Evolutionary conservation across 768 basidiomycete genomes (phyloP).

Genomic region (Hygrophoropsis aurantiaca): DNA sequence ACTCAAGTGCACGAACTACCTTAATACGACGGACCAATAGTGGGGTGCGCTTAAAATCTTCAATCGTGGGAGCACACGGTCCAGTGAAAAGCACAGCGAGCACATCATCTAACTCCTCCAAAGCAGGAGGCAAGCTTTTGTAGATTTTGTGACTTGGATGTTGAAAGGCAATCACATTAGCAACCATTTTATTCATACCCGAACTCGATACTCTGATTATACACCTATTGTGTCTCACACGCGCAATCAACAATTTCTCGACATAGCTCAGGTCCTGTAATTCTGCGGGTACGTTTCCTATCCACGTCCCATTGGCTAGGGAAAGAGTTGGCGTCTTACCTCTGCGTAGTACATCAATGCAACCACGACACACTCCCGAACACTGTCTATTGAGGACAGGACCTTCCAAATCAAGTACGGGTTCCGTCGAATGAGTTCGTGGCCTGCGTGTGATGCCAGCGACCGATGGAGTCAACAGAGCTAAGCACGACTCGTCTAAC

Average conservation of each 20-base stretch:
- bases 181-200: slow-evolving; percentile 33
- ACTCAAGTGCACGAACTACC: slow-evolving; percentile 35
- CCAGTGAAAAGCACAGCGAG: slow-evolving; percentile 29
- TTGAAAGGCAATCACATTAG: slow-evolving; percentile 32
- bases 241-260: slow-evolving; percentile 30
- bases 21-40: too few relatives aligned
- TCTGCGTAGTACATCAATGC: too few relatives aligned
- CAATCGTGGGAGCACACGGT: slow-evolving; percentile 18
- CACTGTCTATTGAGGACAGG: too few relatives aligned
- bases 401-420: too few relatives aligned
- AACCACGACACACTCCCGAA: too few relatives aligned
- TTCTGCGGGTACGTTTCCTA: slow-evolving; percentile 31
- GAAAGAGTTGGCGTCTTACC: slow-evolving; percentile 21
- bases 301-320: slow-evolving; percentile 35
- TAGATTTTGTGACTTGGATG: too few relatives aligned
- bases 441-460: too few relatives aligned
- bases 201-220: slow-evolving; percentile 25
- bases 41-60: too few relatives aligned
- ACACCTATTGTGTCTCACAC: slow-evolving; percentile 28
- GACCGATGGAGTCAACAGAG: too few relatives aligned
- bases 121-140: slow-evolving; percentile 28
- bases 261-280: slow-evolving; percentile 26
- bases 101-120: slow-evolving; percentile 32
- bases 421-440: too few relatives aligned
- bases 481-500: too few relatives aligned